Percentiles rank a stretch among this genome's conserved stretches.
These are phyloP conservation scores for Pleurotus tuoliensis DNA, from an alignment of 768 basidiomycete species.

Conservation along the genomic window DNA sequence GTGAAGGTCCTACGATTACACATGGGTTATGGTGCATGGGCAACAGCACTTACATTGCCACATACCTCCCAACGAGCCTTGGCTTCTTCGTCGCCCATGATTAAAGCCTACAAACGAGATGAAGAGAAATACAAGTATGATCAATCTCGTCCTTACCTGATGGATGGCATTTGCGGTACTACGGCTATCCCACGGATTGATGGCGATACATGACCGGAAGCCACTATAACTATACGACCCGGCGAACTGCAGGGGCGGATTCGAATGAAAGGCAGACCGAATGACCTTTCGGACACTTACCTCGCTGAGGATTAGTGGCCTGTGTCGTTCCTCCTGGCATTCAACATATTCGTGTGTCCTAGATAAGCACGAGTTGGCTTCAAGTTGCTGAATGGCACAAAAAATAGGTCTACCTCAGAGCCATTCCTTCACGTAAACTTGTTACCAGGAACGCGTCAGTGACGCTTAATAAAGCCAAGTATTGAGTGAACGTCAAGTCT, in stretches of 20 bases:
- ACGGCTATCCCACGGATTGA: constrained; percentile 84
- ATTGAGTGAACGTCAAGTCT: constrained; percentile 82
- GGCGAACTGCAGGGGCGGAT: constrained; percentile 54
- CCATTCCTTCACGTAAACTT: constrained; percentile 87
- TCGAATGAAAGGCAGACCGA: too few relatives aligned
- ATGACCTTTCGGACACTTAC: constrained; percentile 28
- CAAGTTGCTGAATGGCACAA: neutral
- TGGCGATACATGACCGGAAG: constrained; percentile 80
- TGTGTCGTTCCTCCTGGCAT: constrained; percentile 67
- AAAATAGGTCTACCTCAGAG: constrained; percentile 32
- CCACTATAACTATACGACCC: constrained; percentile 85
- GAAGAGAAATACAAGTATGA: too few relatives aligned
- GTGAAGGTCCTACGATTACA: constrained; percentile 56
- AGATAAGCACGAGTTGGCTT: too few relatives aligned
- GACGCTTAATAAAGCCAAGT: constrained; percentile 74
- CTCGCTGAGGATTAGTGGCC: constrained; percentile 79
- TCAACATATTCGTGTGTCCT: constrained; percentile 81
- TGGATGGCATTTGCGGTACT: constrained; percentile 82
- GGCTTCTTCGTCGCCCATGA: constrained; percentile 75
- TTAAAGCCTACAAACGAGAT: constrained; percentile 46
- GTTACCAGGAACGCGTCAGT: constrained; percentile 86
- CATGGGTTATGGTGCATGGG: neutral
- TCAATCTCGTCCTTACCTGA: constrained; percentile 25
- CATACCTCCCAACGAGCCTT: constrained; percentile 70
- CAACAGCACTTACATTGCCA: neutral